Evolutionary conservation across 257 asterid species (phyloP).

Genomic region (Ocimum tenuiflorum): DNA sequence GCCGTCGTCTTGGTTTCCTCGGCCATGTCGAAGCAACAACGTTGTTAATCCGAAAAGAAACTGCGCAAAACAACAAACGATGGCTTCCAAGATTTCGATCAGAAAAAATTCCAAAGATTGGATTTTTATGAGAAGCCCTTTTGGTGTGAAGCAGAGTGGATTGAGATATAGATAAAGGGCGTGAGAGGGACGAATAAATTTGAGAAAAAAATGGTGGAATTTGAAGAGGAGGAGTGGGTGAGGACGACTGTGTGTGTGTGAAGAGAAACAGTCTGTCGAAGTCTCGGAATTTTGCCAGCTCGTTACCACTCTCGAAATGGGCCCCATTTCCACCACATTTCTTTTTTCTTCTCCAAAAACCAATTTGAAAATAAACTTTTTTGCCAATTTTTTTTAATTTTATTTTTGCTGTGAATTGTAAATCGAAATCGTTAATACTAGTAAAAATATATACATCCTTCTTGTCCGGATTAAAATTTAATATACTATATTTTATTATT

Average conservation of each 20-base stretch:
- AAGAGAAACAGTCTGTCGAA: constrained; percentile 42
- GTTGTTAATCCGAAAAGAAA: not conserved
- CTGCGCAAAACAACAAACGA: not conserved
- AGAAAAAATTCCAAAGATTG: not conserved
- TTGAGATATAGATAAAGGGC: not conserved
- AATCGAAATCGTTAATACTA: too few relatives aligned
- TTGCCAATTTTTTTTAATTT: not conserved
- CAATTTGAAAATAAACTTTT: not conserved
- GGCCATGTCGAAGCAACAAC: constrained; percentile 42
- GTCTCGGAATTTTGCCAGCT: constrained; percentile 41
- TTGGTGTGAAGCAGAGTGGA: not conserved
- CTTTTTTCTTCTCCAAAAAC: constrained; percentile 17
- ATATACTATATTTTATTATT: too few relatives aligned
- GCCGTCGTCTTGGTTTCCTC: constrained; percentile 58
- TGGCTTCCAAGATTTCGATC: not conserved
- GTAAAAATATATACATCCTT: too few relatives aligned
- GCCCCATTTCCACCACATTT: constrained; percentile 31
- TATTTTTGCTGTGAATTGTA: too few relatives aligned
- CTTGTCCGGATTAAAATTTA: too few relatives aligned
- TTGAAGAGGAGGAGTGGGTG: constrained; percentile 13
- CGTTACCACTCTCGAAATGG: constrained; percentile 36
- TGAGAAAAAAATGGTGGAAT: constrained; percentile 10
- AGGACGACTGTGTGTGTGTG: constrained; percentile 12
- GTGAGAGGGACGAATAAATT: not conserved
- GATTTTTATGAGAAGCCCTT: not conserved